Evolutionary conservation across 257 asterid genomes (phyloP).

Genomic region (Ophiorrhiza pumila): DNA sequence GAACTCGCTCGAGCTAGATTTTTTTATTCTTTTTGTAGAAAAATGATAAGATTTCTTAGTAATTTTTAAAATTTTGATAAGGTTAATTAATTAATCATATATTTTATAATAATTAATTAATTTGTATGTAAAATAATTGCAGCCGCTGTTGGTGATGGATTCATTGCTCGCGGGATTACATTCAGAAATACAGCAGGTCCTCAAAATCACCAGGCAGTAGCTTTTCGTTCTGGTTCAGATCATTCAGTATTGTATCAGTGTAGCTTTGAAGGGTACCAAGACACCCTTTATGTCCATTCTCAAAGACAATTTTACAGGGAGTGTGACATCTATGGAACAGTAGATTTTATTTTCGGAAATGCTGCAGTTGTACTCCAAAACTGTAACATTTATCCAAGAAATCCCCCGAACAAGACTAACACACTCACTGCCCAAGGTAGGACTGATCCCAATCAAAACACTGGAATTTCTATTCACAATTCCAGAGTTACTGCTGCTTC

Average conservation of each 20-base stretch:
- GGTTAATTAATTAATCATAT: too few species aligned
- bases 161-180: constrained; percentile 61
- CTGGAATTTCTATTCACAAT: constrained; percentile 73
- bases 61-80: too few species aligned
- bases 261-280: constrained; percentile 89
- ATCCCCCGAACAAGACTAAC: constrained; percentile 64
- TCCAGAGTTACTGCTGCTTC: constrained; percentile 54
- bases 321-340: constrained; percentile 79
- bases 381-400: constrained; percentile 60
- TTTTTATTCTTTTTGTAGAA: too few species aligned
- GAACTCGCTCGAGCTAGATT: too few species aligned
- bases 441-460: constrained; percentile 73
- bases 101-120: not conserved
- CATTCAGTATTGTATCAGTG: constrained; percentile 68
- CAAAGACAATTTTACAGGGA: constrained; percentile 65
- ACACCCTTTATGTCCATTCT: constrained; percentile 70
- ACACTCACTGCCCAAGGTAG: constrained; percentile 87
- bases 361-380: constrained; percentile 82
- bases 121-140: not conserved
- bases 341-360: constrained; percentile 84
- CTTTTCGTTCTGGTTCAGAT: constrained; percentile 77
- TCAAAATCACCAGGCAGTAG: constrained; percentile 74
- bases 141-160: constrained; percentile 21
- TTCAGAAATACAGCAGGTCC: constrained; percentile 82
- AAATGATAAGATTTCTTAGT: too few species aligned